Percentiles rank a stretch among this genome's conserved stretches.
These are phyloP conservation scores for Globisporangium perplexum DNA, from an alignment of 352 stramenopile genomes.

Conservation along the genomic window DNA sequence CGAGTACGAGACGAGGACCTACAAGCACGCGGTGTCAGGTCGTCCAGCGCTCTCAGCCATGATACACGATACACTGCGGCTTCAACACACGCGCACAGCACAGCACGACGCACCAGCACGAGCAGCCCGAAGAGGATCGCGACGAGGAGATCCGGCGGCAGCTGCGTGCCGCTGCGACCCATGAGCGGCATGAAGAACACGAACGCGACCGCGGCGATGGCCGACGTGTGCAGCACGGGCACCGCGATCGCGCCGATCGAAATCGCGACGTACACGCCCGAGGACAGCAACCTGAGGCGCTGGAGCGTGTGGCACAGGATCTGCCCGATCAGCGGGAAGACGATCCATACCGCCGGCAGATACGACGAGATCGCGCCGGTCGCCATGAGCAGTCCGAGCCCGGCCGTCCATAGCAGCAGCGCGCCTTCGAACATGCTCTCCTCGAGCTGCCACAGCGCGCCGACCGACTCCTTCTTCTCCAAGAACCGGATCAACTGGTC, in stretches of 20 bases:
- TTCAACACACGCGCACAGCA: too few species aligned
- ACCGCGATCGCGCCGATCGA: slow-evolving; percentile 43
- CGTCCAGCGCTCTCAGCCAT: background rate
- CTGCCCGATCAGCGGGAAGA: slow-evolving; percentile 55
- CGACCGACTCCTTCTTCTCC: slow-evolving; percentile 16
- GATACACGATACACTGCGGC: too few species aligned
- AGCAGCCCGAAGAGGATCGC: slow-evolving; percentile 42
- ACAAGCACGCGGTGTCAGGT: background rate
- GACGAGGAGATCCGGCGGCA: slow-evolving; percentile 54
- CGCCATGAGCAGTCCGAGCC: slow-evolving; percentile 30
- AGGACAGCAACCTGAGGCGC: slow-evolving; percentile 26
- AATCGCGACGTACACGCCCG: slow-evolving; percentile 38
- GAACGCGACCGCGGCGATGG: slow-evolving; percentile 46
- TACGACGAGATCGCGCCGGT: slow-evolving; percentile 54
- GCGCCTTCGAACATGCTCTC: slow-evolving; percentile 62
- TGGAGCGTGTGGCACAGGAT: slow-evolving; percentile 33
- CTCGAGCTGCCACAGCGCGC: slow-evolving; percentile 43
- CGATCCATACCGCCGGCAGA: slow-evolving; percentile 50
- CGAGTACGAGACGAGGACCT: slow-evolving; percentile 50
- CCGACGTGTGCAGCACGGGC: slow-evolving; percentile 56
- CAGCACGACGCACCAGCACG: slow-evolving; percentile 27
- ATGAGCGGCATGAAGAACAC: slow-evolving; percentile 77
- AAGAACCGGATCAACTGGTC: slow-evolving; percentile 35
- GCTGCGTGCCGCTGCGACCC: slow-evolving; percentile 43
- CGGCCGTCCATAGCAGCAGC: slow-evolving; percentile 35